Evolutionary conservation across 2,329 filamentous ascomycete species (phyloP), one percentile per base, ranked within the genome.

Genomic region (Fusarium xyrophilum): DNA sequence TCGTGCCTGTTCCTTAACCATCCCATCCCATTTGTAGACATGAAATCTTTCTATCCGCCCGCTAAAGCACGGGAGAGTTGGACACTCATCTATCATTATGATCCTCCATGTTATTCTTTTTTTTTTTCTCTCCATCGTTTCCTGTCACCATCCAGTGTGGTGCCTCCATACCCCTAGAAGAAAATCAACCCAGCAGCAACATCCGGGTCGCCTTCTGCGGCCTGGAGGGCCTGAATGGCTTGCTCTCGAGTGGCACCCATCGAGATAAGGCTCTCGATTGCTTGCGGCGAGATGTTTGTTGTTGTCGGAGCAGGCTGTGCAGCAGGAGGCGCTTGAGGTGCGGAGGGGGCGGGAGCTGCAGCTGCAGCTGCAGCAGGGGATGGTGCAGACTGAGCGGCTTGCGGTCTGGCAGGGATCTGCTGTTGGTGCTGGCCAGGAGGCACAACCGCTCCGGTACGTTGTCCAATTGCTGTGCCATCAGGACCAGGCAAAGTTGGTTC

Each of bases 401-500:
- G 67, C 35, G 72, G 63, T 30, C 64, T 60, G n/a, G 54, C 11
- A 65, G 60, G 28, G 42, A 23, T 67, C 21, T 55, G 69, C 36
- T 65, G 69, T 21, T 61, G 68, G 35, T 60, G 64, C 40, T 70
- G 55, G 23, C 65, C 50, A 57, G 74, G 63, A 21, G 78, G 75
- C 43, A 76, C 86, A 25, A 96, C 88, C 28, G 91, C 93, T 19
- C 96, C 96, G 5, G 93, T 91, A 58, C 89, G 87, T 50, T 91
- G 90, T 43, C 95, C 95, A 66, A 98, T 93, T 50, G 92, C 89
- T 14, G 93, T 96, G n/a, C 94, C 95, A 39, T 91, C 92, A 1
- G 94, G 92, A 0, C 96, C 96, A 44, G 89, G 86, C 50, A 98
- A 87, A 17, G 91, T 93, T 7, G 94, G 93, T 79, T 98, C 95